Base-by-base conservation (phyloP, 352 stramenopile genomes). In the Globisporangium lucens region DNA sequence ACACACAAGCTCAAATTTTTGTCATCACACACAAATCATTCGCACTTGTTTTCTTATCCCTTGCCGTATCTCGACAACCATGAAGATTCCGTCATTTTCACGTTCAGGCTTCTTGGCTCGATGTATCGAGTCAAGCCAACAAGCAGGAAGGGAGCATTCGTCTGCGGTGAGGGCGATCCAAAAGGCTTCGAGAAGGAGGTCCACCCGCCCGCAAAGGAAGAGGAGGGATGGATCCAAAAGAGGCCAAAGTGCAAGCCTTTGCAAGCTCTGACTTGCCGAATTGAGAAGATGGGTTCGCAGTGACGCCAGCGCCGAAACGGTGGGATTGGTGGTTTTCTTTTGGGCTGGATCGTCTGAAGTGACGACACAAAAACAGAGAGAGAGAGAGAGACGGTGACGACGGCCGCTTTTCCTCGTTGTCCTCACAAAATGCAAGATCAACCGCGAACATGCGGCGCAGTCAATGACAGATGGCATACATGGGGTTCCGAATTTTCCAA, bases 331-430 rank as follows among this genome's bases (percentile, higher is more conserved):
- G 36, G 9, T 33, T 33, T 5, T 24, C 24, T 24, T 24, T 55
- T 30, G 47, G 47, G 22, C 47, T 57, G 51, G 51, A 57, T n/a
- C 24, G 51, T 57, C 51, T 36, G 24, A 55, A 55, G 47, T 30
- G 47, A 55, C 47, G 47, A 55, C 43, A 51, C n/a, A 51, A 10
- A 51, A 20, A 51, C 15, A 22, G 17, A 51, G 15, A 24, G 24
- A 22, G 17, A 51, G 15, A 24, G 24, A 47, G 41, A 51, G 43
- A 22, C 43, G 43, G 49, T 56, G 49, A 56, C 49, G 49, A 56
- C 47, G 22, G 43, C 4, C 17, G 6, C 17, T 24, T 24, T 24
- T 24, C 24, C 24, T 51, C 6, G 15, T 6, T 51, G 17, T 49
- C 41, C 41, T 22, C 43, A 51, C 43, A 43, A 43, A 17, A 17